phyloP scores from a whole-genome alignment of 139 green algal species.

The Chlamydomonas applanata region DNA sequence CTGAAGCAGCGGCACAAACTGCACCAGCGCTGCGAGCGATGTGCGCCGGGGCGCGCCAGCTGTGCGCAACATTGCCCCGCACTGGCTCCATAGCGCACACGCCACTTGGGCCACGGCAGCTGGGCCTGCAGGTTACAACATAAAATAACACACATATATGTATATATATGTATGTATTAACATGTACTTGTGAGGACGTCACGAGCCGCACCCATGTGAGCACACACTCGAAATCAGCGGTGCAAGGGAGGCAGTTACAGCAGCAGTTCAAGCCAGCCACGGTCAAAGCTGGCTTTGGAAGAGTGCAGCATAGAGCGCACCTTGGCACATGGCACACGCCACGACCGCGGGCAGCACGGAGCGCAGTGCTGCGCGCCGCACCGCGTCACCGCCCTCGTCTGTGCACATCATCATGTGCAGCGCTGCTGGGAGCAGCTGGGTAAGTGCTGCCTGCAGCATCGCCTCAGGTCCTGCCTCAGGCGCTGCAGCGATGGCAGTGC shows the following conservation, averaged over 20 bases:
- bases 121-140: no score
- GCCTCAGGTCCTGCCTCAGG: not conserved
- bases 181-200: no score
- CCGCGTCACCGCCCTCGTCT: not conserved
- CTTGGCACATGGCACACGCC: not conserved
- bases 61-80: not conserved
- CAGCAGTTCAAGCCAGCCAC: no score
- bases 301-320: no score
- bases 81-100: not conserved
- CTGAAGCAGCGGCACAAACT: slow-evolving; percentile 1
- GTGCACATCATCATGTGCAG: not conserved
- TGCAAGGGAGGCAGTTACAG: no score
- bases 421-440: not conserved
- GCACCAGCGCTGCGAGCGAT: slow-evolving; percentile 25
- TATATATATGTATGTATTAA: no score
- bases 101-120: no score
- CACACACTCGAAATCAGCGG: no score
- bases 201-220: no score
- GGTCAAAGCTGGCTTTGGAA: no score
- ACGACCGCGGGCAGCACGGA: slow-evolving; percentile 9
- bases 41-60: slow-evolving; percentile 5
- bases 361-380: slow-evolving; percentile 8
- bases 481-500: no score
- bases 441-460: not conserved
- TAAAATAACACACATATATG: no score